phyloP scores from a whole-genome alignment of 140 eudicot genomes.

The Artemisia princeps region DNA sequence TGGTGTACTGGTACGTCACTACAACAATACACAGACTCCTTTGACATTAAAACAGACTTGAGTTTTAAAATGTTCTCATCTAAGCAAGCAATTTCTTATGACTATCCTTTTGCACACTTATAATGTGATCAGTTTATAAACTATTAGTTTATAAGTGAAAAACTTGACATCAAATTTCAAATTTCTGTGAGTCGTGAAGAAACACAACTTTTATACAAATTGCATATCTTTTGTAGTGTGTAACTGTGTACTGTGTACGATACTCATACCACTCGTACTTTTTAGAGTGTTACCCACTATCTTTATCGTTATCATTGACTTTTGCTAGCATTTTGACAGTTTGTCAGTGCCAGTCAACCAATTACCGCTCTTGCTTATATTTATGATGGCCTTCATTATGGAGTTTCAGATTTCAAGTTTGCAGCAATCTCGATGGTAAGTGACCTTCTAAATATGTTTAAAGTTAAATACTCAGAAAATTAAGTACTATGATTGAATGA shows the following conservation, averaged over 20 bases:
- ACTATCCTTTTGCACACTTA: no score
- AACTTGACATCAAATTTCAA: no score
- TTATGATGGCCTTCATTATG: conserved; percentile 75
- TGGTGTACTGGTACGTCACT: conserved; percentile 49
- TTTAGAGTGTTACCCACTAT: neutral
- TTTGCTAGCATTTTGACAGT: conserved; percentile 28
- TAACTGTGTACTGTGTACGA: no score
- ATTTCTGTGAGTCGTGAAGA: no score
- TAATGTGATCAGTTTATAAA: no score
- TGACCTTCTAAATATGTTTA: neutral
- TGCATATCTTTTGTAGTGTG: no score
- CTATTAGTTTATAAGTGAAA: no score
- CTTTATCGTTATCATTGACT: neutral
- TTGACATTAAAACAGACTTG: no score
- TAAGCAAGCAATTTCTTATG: no score
- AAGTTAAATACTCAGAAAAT: neutral
- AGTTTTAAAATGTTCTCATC: no score
- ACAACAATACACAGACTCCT: neutral
- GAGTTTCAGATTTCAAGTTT: conserved; percentile 66
- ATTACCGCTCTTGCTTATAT: conserved; percentile 67
- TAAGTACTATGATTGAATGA: neutral
- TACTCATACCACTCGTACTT: no score
- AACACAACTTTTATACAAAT: no score
- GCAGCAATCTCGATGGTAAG: conserved; percentile 19
- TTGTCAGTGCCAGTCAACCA: conserved; percentile 81